These are phyloP conservation scores for Elaeagnus macrophylla DNA, from an alignment of 306 rosid species.

Conservation along the genomic window DNA sequence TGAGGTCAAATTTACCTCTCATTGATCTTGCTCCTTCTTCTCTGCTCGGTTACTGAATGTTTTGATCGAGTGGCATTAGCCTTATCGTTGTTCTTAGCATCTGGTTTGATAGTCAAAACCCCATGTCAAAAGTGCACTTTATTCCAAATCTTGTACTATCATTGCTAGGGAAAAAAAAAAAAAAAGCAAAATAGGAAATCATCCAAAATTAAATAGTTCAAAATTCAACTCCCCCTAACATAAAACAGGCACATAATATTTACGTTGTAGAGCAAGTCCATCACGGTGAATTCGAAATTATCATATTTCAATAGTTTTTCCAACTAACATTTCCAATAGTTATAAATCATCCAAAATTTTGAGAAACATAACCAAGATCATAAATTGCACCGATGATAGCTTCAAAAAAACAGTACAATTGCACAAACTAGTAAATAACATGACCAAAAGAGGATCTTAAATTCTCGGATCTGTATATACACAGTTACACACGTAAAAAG, in stretches of 20 bases:
- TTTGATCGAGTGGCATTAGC: constrained; percentile 77
- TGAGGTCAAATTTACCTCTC: constrained; percentile 57
- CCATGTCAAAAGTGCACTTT: constrained; percentile 5
- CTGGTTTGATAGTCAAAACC: constrained; percentile 32
- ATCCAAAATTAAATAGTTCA: background rate
- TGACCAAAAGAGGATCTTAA: constrained; percentile 8
- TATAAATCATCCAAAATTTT: too few relatives aligned
- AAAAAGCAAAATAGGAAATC: background rate
- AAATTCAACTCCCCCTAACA: background rate
- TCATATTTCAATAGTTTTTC: background rate
- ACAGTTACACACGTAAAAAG: constrained; percentile 2
- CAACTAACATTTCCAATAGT: too few relatives aligned
- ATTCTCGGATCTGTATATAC: constrained; percentile 40
- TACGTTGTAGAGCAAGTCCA: background rate
- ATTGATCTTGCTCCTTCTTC: constrained; percentile 97
- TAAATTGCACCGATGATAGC: background rate
- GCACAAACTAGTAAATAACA: constrained; percentile 8
- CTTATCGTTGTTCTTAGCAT: constrained; percentile 68
- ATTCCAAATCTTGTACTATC: constrained; percentile 11
- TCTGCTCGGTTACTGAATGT: constrained; percentile 98
- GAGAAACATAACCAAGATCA: background rate
- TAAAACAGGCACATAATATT: background rate
- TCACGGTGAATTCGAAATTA: constrained; percentile 4
- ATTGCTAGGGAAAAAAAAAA: background rate
- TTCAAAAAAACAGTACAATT: background rate